phyloP scores from a whole-genome alignment of 2,329 filamentous ascomycete genomes.

The Dactylellina sp. region DNA sequence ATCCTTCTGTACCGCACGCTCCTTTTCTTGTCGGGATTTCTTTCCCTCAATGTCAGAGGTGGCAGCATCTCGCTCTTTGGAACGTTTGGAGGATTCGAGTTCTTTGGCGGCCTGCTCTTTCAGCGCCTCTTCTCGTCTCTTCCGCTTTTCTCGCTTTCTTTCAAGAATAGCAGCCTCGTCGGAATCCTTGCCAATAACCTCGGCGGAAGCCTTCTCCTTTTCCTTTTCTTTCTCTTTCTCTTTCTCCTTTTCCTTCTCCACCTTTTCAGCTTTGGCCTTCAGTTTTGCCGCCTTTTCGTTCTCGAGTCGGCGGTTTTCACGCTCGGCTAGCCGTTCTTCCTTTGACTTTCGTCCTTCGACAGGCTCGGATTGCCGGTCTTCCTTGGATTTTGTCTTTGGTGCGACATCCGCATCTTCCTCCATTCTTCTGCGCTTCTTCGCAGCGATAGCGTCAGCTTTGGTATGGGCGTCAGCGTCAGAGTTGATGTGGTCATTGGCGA shows the following conservation, averaged over 20 bases:
- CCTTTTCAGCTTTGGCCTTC: conserved; percentile 40
- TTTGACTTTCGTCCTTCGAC: conserved; percentile 28
- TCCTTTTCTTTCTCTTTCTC: too few relatives aligned
- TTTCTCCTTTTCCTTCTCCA: too few relatives aligned
- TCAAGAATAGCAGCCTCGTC: conserved; percentile 53
- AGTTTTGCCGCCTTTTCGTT: conserved; percentile 30
- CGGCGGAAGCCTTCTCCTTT: conserved; percentile 29
- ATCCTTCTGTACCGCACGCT: conserved; percentile 32
- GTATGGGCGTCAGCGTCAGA: conserved; percentile 57
- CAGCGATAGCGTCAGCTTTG: conserved; percentile 40
- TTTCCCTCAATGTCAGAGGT: conserved; percentile 46
- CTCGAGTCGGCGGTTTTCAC: conserved; percentile 41
- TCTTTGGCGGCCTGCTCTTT: conserved; percentile 38
- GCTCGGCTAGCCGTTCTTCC: conserved; percentile 49
- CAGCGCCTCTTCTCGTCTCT: conserved; percentile 45
- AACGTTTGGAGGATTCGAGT: conserved; percentile 28
- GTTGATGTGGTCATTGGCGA: conserved; percentile 52
- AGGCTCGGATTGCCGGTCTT: conserved; percentile 22
- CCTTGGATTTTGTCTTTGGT: conserved; percentile 22
- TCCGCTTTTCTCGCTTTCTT: conserved; percentile 57
- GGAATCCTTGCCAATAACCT: conserved; percentile 33
- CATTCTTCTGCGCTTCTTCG: conserved; percentile 56
- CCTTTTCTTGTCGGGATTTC: conserved; percentile 44
- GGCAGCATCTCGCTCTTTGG: conserved; percentile 40
- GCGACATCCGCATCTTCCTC: conserved; percentile 53